These are phyloP conservation scores for Chaetomium cochliodes DNA, from an alignment of 495 filamentous ascomycete genomes.

Conservation along the genomic window DNA sequence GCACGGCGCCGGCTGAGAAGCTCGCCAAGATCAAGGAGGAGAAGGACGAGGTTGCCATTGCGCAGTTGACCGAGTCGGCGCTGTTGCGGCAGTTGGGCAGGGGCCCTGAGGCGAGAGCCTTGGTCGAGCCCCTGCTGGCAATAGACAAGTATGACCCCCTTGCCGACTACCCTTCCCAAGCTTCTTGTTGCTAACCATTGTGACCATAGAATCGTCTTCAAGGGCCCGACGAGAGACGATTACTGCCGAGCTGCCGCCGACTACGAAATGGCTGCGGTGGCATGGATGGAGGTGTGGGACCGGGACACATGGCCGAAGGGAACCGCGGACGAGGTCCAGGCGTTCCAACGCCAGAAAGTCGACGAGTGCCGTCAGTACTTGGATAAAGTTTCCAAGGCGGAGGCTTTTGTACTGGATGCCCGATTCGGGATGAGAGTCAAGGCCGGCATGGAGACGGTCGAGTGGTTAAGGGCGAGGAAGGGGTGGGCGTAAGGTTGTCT, in stretches of 20 bases:
- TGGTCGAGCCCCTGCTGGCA: conserved; percentile 61
- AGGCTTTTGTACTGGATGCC: conserved; percentile 81
- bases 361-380: conserved; percentile 69
- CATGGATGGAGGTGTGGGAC: conserved; percentile 64
- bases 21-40: conserved; percentile 65
- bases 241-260: conserved; percentile 78
- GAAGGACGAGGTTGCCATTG: conserved; percentile 73
- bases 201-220: conserved; percentile 57
- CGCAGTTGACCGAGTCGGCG: conserved; percentile 64
- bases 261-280: conserved; percentile 83
- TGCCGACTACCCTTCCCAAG: background rate
- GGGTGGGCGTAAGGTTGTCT: conserved; percentile 33
- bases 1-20: conserved; percentile 52
- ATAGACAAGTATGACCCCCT: conserved; percentile 55
- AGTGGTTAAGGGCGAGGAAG: conserved; percentile 56
- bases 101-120: conserved; percentile 60
- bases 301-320: conserved; percentile 29
- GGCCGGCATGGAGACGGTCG: conserved; percentile 74
- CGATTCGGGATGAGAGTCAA: conserved; percentile 82
- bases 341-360: conserved; percentile 54
- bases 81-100: conserved; percentile 61
- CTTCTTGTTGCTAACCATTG: background rate
- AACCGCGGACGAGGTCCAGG: conserved; percentile 31
- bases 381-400: conserved; percentile 79
- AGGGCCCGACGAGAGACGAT: conserved; percentile 71